Percentiles rank a stretch among this genome's conserved stretches.
Conservation (phyloP, 176 grass and related monocot species). For the Cenchrus americanus region DNA sequence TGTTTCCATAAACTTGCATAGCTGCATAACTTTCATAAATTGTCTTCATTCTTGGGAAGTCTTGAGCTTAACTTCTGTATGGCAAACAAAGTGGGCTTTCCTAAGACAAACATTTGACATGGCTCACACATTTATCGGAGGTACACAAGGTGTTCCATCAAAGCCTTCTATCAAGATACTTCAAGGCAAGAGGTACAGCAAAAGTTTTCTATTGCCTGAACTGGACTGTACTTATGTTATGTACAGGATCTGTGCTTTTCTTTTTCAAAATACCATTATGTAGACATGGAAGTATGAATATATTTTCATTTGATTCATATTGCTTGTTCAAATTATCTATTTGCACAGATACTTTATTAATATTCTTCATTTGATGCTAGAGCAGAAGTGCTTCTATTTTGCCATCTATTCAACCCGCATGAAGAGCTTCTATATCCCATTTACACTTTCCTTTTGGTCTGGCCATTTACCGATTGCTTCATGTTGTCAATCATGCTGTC, state of each 20-base stretch:
- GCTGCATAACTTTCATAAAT: background rate
- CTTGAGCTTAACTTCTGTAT: too few species aligned
- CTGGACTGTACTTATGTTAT: background rate
- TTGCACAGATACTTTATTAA: constrained; percentile 4
- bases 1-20: background rate
- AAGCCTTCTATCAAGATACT: constrained; percentile 15
- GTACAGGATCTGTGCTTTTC: background rate
- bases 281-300: constrained; percentile 19
- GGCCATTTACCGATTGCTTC: background rate
- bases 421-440: constrained; percentile 19
- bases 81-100: background rate
- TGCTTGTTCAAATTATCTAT: constrained; percentile 39
- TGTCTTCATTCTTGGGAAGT: background rate
- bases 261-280: background rate
- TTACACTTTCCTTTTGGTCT: constrained; percentile 11
- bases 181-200: background rate
- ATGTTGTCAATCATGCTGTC: background rate
- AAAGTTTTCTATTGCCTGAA: constrained; percentile 9
- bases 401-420: background rate
- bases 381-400: constrained; percentile 3
- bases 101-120: constrained; percentile 29
- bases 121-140: background rate
- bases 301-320: constrained; percentile 21
- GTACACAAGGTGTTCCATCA: constrained; percentile 12
- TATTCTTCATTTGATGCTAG: constrained; percentile 9